Percentiles rank a stretch among this genome's conserved stretches.
phyloP scores from a whole-genome alignment of 805 yeast genomes.

The Candida nitratophila region DNA sequence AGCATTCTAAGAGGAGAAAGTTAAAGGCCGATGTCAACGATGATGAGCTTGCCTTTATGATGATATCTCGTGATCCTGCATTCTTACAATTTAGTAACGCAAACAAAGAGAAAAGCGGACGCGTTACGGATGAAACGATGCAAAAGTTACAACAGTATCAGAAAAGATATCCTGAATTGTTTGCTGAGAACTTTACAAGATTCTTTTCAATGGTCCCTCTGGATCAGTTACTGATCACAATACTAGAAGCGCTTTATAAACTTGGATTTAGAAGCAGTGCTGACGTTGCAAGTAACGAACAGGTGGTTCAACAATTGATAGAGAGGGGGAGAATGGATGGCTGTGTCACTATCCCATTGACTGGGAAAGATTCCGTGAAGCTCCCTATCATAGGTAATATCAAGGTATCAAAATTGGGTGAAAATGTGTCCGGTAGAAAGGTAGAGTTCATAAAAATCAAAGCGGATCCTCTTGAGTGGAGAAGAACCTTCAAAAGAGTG shows the following conservation, averaged over 20 bases:
- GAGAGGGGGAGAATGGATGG: conserved; percentile 24
- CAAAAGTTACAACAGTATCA: conserved; percentile 11
- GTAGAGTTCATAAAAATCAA: conserved; percentile 48
- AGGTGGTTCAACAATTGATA: conserved; percentile 12
- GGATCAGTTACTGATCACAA: conserved; percentile 33
- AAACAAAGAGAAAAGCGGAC: conserved; percentile 11
- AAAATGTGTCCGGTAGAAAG: conserved; percentile 33
- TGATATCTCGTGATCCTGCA: conserved; percentile 45
- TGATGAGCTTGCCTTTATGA: conserved; percentile 27
- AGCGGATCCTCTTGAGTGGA: conserved; percentile 73
- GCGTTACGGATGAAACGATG: conserved; percentile 14
- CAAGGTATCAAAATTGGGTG: conserved; percentile 31
- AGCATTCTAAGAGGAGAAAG: conserved; percentile 26
- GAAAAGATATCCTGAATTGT: conserved; percentile 18
- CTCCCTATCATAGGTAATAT: conserved; percentile 40
- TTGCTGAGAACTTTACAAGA: conserved; percentile 41
- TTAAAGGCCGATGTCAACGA: conserved; percentile 16
- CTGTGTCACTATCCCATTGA: conserved; percentile 30
- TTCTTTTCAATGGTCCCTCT: conserved; percentile 41
- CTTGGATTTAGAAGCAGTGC: conserved; percentile 30
- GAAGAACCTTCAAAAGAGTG: conserved; percentile 53
- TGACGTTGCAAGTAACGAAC: conserved; percentile 12
- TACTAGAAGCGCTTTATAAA: conserved; percentile 35
- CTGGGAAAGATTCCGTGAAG: conserved; percentile 38
- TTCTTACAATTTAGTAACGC: conserved; percentile 36